phyloP scores from a whole-genome alignment of 2,329 filamentous ascomycete genomes.

The Lecanicillium sp. region DNA sequence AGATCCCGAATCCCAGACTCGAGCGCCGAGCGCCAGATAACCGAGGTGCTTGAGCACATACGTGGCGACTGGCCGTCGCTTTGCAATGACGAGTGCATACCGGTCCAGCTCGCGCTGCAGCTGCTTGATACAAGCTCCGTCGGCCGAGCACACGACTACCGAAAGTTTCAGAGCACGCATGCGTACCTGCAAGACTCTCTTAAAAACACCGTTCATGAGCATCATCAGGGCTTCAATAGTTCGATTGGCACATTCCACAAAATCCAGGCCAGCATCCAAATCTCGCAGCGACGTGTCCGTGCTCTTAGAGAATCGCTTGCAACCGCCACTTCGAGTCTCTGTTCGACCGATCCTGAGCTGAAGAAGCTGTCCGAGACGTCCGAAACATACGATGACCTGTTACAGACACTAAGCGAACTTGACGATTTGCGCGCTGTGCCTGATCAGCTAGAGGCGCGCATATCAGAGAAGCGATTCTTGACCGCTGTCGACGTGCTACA shows the following conservation, averaged over 20 bases:
- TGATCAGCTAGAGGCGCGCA: constrained; percentile 85
- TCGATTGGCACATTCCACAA: constrained; percentile 99
- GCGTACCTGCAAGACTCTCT: constrained; percentile 85
- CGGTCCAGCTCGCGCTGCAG: constrained; percentile 90
- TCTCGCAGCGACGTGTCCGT: constrained; percentile 79
- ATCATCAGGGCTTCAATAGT: constrained; percentile 98
- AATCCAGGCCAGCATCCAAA: constrained; percentile 87
- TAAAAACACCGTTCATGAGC: constrained; percentile 94
- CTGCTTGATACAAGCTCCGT: constrained; percentile 91
- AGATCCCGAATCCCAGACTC: constrained; percentile 32
- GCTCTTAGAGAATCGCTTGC: constrained; percentile 75
- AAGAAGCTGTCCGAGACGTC: constrained; percentile 83
- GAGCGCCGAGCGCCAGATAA: constrained; percentile 48
- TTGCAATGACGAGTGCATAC: constrained; percentile 80
- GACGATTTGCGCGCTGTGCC: constrained; percentile 86
- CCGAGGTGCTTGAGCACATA: constrained; percentile 70
- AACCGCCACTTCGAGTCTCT: constrained; percentile 71
- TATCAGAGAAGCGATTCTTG: constrained; percentile 93
- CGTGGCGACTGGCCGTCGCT: constrained; percentile 87
- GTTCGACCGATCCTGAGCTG: constrained; percentile 81
- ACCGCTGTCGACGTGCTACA: constrained; percentile 89
- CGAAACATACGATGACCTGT: constrained; percentile 81
- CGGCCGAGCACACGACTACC: constrained; percentile 81
- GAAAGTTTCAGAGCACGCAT: constrained; percentile 76
- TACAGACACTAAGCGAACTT: constrained; percentile 75